Evolutionary conservation across 148 eudicot species (phyloP).

Genomic region (Salicornia ramosissima): DNA sequence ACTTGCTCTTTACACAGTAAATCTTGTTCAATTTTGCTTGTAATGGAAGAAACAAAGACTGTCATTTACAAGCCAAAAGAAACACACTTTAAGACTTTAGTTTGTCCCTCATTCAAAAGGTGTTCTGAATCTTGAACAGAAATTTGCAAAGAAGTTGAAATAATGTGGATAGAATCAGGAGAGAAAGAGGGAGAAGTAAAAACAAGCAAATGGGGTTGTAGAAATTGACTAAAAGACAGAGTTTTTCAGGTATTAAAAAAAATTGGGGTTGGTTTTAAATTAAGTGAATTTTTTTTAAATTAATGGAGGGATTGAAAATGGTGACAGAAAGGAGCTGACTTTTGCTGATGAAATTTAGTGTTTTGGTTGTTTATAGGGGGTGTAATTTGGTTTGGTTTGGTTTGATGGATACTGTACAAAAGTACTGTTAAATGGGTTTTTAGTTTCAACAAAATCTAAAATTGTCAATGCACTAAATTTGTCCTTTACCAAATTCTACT

Average conservation of each 20-base stretch:
- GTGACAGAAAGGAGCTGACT: constrained; percentile 64
- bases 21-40: constrained; percentile 10
- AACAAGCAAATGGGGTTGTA: background rate
- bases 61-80: constrained; percentile 16
- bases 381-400: constrained; percentile 6
- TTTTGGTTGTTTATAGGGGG: background rate
- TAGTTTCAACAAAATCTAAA: constrained; percentile 13
- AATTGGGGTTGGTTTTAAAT: background rate
- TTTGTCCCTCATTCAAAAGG: background rate
- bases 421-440: background rate
- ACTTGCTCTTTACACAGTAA: background rate
- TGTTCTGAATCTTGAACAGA: constrained; percentile 13
- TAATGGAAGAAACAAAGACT: constrained; percentile 12
- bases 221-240: constrained; percentile 13
- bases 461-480: constrained; percentile 37
- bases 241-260: background rate
- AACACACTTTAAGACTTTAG: background rate
- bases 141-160: background rate
- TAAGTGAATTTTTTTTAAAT: background rate
- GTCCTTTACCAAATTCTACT: constrained; percentile 28
- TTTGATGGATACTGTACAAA: background rate
- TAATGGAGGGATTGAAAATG: constrained; percentile 27
- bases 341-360: constrained; percentile 23
- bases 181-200: constrained; percentile 8
- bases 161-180: constrained; percentile 21